phyloP scores from a whole-genome alignment of 768 basidiomycete genomes.

The Russula foetens region DNA sequence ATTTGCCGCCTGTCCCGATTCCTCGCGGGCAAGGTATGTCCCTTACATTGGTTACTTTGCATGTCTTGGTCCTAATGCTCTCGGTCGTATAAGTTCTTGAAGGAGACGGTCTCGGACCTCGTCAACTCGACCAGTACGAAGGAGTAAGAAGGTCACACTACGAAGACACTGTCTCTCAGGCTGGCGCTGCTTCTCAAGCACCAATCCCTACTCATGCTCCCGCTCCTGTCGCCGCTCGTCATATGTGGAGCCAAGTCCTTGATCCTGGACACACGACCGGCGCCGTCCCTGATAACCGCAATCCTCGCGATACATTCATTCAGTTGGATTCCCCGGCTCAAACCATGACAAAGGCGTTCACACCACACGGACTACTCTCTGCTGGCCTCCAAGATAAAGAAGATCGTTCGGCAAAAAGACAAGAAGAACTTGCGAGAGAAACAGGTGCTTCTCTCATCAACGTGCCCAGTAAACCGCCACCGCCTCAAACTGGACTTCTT shows the following conservation, averaged over 20 bases:
- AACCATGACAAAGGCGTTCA: constrained; percentile 87
- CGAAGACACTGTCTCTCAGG: constrained; percentile 34
- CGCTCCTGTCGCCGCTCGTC: constrained; percentile 46
- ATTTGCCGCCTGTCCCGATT: constrained; percentile 21
- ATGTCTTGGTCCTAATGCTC: background rate
- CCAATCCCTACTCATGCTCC: constrained; percentile 16
- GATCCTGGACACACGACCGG: constrained; percentile 54
- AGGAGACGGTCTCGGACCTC: constrained; percentile 30
- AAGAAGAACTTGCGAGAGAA: constrained; percentile 91
- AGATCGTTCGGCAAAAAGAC: constrained; percentile 90
- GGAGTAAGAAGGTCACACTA: constrained; percentile 44
- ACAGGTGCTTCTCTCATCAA: constrained; percentile 88
- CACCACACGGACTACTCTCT: constrained; percentile 88
- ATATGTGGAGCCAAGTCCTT: constrained; percentile 85
- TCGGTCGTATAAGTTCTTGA: constrained; percentile 31
- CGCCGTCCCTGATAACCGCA: constrained; percentile 28
- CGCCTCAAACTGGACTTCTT: constrained; percentile 90
- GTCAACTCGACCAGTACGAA: constrained; percentile 53
- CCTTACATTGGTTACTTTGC: background rate
- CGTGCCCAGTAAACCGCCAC: constrained; percentile 91
- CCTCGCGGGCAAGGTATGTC: constrained; percentile 12
- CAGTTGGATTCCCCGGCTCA: constrained; percentile 65
- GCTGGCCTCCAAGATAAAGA: constrained; percentile 94
- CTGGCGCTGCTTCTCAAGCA: background rate
- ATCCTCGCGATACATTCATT: constrained; percentile 51